Conservation (phyloP, 2,329 filamentous ascomycete genomes). For the Aspergillus neoniger region DNA sequence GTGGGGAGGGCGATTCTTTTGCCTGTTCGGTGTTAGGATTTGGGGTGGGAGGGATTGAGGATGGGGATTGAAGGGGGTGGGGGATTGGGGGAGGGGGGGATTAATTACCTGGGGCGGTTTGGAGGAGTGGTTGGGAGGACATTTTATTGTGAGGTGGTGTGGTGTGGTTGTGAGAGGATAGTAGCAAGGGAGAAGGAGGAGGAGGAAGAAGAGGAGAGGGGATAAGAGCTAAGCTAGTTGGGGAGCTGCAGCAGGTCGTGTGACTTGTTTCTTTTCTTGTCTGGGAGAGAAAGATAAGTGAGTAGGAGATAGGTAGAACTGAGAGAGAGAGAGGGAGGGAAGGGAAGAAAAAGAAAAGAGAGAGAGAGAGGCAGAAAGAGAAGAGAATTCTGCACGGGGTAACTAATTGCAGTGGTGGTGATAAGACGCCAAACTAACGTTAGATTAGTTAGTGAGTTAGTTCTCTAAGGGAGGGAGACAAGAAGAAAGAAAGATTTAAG, state of each 20-base stretch:
- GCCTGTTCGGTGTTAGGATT: constrained; percentile 55
- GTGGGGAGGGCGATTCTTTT: constrained; percentile 98
- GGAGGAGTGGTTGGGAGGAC: constrained; percentile 95
- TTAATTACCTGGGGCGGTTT: constrained; percentile 83
- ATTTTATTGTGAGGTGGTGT: constrained; percentile 52
- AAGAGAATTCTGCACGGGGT: background rate
- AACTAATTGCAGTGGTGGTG: no score
- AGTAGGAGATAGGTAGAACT: background rate
- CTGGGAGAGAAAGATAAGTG: background rate
- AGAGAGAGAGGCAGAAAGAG: background rate
- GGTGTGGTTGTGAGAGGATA: background rate
- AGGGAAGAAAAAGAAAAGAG: background rate
- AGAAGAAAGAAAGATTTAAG: background rate
- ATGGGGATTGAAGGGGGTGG: background rate
- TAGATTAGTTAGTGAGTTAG: no score
- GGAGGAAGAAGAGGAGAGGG: background rate
- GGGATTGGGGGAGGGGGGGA: background rate
- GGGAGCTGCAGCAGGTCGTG: no score
- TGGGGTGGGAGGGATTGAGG: no score
- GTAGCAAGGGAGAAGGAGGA: background rate
- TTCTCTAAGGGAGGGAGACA: background rate
- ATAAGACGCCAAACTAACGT: no score
- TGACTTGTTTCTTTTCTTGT: no score
- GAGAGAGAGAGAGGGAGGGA: background rate
- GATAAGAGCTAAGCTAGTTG: background rate